Evolutionary conservation across 345 rosid species (phyloP).

Genomic region (Noccaea bulbosa): DNA sequence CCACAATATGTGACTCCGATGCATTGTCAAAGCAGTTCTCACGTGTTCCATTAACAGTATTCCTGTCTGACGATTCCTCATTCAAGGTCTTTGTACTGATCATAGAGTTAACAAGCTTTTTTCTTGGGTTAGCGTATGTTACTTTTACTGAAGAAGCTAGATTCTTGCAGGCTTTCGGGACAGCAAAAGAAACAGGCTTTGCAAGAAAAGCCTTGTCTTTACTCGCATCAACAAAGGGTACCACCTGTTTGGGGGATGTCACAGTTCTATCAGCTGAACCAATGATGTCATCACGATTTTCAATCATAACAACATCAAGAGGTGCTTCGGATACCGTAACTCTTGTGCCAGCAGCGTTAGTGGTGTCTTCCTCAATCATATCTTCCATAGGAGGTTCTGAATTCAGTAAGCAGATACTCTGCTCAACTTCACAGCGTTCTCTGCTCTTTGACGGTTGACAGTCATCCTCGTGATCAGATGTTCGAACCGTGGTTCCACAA

Average conservation of each 20-base stretch:
- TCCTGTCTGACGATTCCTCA: not conserved
- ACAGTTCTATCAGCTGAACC: constrained; percentile 20
- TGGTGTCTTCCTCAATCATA: constrained; percentile 21
- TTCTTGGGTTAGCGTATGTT: constrained; percentile 10
- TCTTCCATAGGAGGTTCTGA: not conserved
- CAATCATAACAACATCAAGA: constrained; percentile 11
- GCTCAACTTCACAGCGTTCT: constrained; percentile 20
- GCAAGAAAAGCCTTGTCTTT: constrained; percentile 11
- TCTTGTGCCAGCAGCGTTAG: not conserved
- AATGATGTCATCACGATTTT: constrained; percentile 11
- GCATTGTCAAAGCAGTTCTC: constrained; percentile 17
- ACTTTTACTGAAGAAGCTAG: constrained; percentile 30
- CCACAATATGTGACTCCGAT: not conserved
- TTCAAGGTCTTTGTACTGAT: constrained; percentile 11
- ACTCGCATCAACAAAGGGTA: constrained; percentile 21
- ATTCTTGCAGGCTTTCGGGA: constrained; percentile 7
- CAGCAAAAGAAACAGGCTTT: constrained; percentile 37
- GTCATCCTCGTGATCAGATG: constrained; percentile 6
- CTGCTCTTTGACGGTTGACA: not conserved
- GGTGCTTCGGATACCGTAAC: constrained; percentile 18
- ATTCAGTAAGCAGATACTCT: constrained; percentile 21
- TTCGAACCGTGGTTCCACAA: constrained; percentile 28
- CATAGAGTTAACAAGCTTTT: constrained; percentile 18
- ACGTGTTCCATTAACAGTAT: not conserved
- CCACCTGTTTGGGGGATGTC: not conserved